A percentile compares a stretch with the other conserved stretches of the same genome.
phyloP scores from a whole-genome alignment of 2,329 filamentous ascomycete species.

The Fusarium sp. region DNA sequence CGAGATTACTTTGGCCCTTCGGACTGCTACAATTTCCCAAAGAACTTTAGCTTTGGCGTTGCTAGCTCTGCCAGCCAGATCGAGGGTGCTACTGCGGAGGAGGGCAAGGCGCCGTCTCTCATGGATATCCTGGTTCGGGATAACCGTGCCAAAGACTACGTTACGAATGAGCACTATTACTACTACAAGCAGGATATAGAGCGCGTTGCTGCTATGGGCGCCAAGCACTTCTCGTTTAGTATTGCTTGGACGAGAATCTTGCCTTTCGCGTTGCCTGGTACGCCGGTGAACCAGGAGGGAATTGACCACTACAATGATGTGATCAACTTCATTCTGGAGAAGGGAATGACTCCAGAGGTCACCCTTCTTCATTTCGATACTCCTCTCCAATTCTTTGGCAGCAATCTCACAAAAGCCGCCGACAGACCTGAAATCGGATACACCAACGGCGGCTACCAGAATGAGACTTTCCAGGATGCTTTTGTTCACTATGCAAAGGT shows the following conservation, averaged over 20 bases:
- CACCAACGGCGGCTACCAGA: slow-evolving; percentile 57
- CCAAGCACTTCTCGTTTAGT: slow-evolving; percentile 63
- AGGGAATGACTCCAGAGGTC: slow-evolving; percentile 61
- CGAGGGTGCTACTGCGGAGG: slow-evolving; percentile 57
- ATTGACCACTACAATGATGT: slow-evolving; percentile 66
- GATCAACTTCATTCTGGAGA: slow-evolving; percentile 60
- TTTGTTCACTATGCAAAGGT: slow-evolving; percentile 66
- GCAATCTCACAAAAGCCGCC: slow-evolving; percentile 44
- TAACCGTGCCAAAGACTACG: slow-evolving; percentile 47
- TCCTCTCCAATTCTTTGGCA: slow-evolving; percentile 56
- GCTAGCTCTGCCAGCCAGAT: slow-evolving; percentile 59
- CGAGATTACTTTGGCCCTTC: slow-evolving; percentile 60
- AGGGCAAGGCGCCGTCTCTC: slow-evolving; percentile 57
- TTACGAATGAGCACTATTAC: slow-evolving; percentile 64
- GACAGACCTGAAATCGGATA: slow-evolving; percentile 51
- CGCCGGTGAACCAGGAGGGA: slow-evolving; percentile 62
- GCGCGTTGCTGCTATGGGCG: slow-evolving; percentile 62
- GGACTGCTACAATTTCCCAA: slow-evolving; percentile 62
- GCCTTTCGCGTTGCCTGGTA: slow-evolving; percentile 61
- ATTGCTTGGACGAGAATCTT: slow-evolving; percentile 65
- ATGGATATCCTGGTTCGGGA: slow-evolving; percentile 54
- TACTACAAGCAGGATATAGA: slow-evolving; percentile 67
- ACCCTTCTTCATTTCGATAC: slow-evolving; percentile 63
- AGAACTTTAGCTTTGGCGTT: slow-evolving; percentile 61
- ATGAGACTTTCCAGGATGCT: slow-evolving; percentile 60